Percentiles rank a stretch among this genome's conserved stretches.
These are phyloP conservation scores for Mortierella sp. DNA, from an alignment of 371 early-diverging fungal species.

Conservation along the genomic window DNA sequence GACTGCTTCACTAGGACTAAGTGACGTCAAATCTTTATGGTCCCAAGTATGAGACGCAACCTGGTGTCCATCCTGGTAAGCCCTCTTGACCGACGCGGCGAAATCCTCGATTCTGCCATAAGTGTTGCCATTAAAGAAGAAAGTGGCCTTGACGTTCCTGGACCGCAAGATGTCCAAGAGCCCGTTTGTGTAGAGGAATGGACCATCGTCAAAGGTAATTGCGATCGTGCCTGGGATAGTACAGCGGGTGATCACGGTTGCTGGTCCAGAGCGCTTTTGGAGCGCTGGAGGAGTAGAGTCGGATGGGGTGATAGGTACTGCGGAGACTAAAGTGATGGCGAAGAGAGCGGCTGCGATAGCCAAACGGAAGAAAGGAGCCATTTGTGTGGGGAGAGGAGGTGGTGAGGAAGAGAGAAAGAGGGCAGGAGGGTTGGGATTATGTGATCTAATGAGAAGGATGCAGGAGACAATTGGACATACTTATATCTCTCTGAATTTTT, in stretches of 20 bases:
- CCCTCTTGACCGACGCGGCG: constrained; percentile 49
- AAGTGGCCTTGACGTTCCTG: constrained; percentile 40
- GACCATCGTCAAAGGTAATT: constrained; percentile 67
- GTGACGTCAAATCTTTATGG: constrained; percentile 56
- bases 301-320: not conserved
- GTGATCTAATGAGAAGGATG: not conserved
- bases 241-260: constrained; percentile 28
- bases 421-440: not conserved
- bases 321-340: not conserved
- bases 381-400: not conserved
- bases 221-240: constrained; percentile 60
- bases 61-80: constrained; percentile 61
- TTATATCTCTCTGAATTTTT: not conserved
- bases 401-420: not conserved
- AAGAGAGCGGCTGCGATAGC: not conserved
- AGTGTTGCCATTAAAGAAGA: constrained; percentile 68
- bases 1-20: not conserved
- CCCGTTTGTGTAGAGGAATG: constrained; percentile 54
- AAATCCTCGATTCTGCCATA: constrained; percentile 41
- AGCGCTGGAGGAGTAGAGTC: not conserved
- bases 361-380: not conserved
- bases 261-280: not conserved
- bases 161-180: constrained; percentile 55
- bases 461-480: not conserved
- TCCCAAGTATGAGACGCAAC: constrained; percentile 65